Conservation (phyloP, 1,139 yeast genomes). For the Meyerozyma sp. region DNA sequence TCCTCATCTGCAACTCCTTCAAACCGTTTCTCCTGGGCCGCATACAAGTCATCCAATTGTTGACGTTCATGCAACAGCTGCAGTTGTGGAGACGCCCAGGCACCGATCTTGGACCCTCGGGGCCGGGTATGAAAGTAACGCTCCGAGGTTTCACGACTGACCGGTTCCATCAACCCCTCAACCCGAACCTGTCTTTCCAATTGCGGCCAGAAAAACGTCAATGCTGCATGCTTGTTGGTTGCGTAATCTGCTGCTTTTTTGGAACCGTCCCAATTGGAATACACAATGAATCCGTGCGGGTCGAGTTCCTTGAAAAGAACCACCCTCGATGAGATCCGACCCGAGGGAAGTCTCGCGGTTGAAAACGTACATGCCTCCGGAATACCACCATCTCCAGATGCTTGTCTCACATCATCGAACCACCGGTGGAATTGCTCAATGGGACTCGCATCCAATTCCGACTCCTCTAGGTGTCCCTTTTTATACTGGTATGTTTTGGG, state of each 20-base stretch:
- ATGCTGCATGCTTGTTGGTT: constrained; percentile 72
- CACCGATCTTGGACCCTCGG: constrained; percentile 88
- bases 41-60: constrained; percentile 52
- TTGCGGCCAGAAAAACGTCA: constrained; percentile 91
- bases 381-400: constrained; percentile 18
- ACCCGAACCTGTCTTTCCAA: constrained; percentile 89
- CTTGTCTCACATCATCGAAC: constrained; percentile 70
- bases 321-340: constrained; percentile 78
- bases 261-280: constrained; percentile 86
- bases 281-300: constrained; percentile 76
- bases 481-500: constrained; percentile 89
- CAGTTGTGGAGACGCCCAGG: constrained; percentile 95
- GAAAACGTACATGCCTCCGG: constrained; percentile 82
- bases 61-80: constrained; percentile 51
- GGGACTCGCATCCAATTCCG: constrained; percentile 56
- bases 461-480: constrained; percentile 54
- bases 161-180: constrained; percentile 78
- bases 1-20: constrained; percentile 49
- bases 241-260: constrained; percentile 70
- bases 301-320: constrained; percentile 89
- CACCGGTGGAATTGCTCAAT: constrained; percentile 73
- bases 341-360: constrained; percentile 83
- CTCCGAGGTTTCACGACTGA: constrained; percentile 67
- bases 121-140: constrained; percentile 85
- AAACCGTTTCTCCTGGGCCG: constrained; percentile 52